These are phyloP conservation scores for Hypoxylon trugodes DNA, from an alignment of 495 filamentous ascomycete species.

Conservation along the genomic window DNA sequence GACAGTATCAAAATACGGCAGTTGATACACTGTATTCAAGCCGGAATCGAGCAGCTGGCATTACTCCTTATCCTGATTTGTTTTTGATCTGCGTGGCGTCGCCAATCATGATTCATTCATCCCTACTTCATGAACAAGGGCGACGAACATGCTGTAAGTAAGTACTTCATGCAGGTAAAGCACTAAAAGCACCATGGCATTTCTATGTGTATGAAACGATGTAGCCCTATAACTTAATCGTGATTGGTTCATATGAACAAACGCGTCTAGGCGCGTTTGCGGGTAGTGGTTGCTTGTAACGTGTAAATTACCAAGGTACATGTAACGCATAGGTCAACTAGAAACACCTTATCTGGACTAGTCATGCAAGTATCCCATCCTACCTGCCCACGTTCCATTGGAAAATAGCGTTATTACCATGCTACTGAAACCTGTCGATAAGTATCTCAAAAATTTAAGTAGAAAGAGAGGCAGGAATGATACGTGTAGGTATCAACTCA, in stretches of 20 bases:
- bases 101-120: neutral
- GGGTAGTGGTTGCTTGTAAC: slow-evolving; percentile 4
- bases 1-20: too few relatives aligned
- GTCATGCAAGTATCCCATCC: slow-evolving; percentile 16
- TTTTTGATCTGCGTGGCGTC: neutral
- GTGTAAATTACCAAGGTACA: slow-evolving; percentile 28
- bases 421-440: too few relatives aligned
- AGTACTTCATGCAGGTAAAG: too few relatives aligned
- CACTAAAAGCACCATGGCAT: neutral
- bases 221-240: slow-evolving; percentile 12
- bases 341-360: neutral
- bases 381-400: slow-evolving; percentile 11
- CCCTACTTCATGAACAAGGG: neutral
- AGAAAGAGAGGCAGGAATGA: too few relatives aligned
- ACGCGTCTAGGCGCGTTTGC: slow-evolving; percentile 38
- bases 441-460: too few relatives aligned
- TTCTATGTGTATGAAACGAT: slow-evolving; percentile 4
- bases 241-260: slow-evolving; percentile 30
- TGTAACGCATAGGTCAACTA: neutral
- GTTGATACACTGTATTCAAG: too few relatives aligned
- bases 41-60: neutral
- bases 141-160: too few relatives aligned
- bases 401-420: too few relatives aligned
- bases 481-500: too few relatives aligned
- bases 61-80: neutral